Conservation (phyloP, 2,329 filamentous ascomycete genomes). For the Periconia sp. region DNA sequence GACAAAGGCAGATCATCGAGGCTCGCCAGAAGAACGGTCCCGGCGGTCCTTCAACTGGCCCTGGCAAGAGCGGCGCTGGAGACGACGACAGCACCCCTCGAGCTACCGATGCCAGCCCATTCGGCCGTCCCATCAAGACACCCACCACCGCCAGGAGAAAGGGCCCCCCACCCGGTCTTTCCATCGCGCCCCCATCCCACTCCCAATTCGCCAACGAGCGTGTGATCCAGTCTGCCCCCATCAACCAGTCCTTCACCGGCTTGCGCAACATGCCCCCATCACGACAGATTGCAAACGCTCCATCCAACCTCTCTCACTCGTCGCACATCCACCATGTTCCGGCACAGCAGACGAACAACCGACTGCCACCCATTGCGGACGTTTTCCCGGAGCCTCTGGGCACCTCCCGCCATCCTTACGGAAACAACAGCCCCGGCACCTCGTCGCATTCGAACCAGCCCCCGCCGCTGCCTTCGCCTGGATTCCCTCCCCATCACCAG, state of each 20-base stretch:
- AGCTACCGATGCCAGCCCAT: constrained; percentile 44
- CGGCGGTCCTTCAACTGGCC: constrained; percentile 6
- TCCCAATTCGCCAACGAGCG: constrained; percentile 91
- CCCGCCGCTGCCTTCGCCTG: constrained; percentile 75
- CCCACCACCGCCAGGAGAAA: constrained; percentile 73
- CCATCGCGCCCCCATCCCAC: constrained; percentile 92
- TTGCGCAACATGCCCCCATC: constrained; percentile 70
- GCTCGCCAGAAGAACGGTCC: constrained; percentile 75
- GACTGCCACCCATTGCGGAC: constrained; percentile 89
- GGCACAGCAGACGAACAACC: constrained; percentile 85
- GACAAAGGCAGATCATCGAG: constrained; percentile 94
- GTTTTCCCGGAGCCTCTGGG: constrained; percentile 83
- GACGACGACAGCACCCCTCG: constrained; percentile 28
- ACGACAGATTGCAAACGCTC: constrained; percentile 77
- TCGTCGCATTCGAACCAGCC: constrained; percentile 65
- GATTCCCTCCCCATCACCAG: constrained; percentile 61
- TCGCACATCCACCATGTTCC: constrained; percentile 91
- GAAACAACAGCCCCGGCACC: constrained; percentile 62
- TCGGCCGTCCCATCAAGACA: constrained; percentile 60
- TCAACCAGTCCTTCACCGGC: constrained; percentile 94
- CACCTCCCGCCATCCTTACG: constrained; percentile 52
- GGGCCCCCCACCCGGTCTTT: constrained; percentile 81
- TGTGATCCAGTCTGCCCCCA: constrained; percentile 93
- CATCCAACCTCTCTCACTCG: constrained; percentile 77
- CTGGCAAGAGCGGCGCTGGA: not conserved